These are phyloP conservation scores for Hygrocybe punicea DNA, from an alignment of 768 basidiomycete species.

Conservation along the genomic window DNA sequence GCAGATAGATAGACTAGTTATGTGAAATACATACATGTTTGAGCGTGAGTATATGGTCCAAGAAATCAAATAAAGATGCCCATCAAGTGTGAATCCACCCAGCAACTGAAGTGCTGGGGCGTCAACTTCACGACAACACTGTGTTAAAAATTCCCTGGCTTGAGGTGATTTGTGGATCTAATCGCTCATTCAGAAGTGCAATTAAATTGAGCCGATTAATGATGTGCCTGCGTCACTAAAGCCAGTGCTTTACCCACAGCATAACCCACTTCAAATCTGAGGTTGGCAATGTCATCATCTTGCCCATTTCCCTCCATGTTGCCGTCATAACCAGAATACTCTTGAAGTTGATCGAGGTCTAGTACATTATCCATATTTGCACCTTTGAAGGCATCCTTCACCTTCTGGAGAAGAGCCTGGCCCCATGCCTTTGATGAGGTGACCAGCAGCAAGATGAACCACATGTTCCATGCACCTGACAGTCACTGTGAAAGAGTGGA, in stretches of 20 bases:
- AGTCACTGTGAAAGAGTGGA: background rate
- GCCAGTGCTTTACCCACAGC: background rate
- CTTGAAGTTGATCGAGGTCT: background rate
- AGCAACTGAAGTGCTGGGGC: conserved; percentile 8
- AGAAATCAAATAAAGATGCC: conserved; percentile 18
- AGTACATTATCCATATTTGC: background rate
- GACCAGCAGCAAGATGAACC: conserved; percentile 30
- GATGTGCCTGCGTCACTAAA: background rate
- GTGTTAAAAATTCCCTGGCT: conserved; percentile 12
- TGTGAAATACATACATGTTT: too few relatives aligned
- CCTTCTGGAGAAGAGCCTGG: background rate
- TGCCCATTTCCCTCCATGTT: too few relatives aligned
- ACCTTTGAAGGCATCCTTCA: background rate
- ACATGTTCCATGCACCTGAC: conserved; percentile 36
- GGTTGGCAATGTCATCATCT: background rate
- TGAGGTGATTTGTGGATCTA: conserved; percentile 18
- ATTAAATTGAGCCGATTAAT: too few relatives aligned
- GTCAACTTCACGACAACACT: conserved; percentile 6
- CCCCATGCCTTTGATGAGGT: conserved; percentile 19
- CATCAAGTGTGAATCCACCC: conserved; percentile 15
- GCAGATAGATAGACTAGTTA: too few relatives aligned
- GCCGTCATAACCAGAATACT: background rate
- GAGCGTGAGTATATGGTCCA: too few relatives aligned
- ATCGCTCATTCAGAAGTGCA: background rate
- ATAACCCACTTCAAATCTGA: background rate